A percentile compares a stretch with the other conserved stretches of the same genome.
These are phyloP conservation scores for Sarcomyxa edulis DNA, from an alignment of 768 basidiomycete genomes.

Conservation along the genomic window DNA sequence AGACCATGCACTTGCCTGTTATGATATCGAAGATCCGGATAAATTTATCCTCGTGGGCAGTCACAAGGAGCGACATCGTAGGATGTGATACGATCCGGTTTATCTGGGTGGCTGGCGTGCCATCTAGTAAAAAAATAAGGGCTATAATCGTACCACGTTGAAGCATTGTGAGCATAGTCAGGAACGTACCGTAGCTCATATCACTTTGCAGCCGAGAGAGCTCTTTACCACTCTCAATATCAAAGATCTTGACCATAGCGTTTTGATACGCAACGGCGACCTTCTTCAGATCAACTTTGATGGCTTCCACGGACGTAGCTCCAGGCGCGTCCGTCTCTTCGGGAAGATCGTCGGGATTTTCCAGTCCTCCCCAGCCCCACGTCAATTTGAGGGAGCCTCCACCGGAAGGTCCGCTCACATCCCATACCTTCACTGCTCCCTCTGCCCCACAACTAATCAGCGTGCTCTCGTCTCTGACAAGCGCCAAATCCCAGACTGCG, in stretches of 20 bases:
- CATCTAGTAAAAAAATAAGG: conserved; percentile 54
- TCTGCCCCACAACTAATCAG: conserved; percentile 91
- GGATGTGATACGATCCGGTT: conserved; percentile 89
- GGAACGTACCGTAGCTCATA: conserved; percentile 48
- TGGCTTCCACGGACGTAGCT: conserved; percentile 80
- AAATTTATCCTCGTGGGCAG: conserved; percentile 91
- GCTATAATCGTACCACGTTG: too few relatives aligned
- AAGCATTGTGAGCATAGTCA: too few relatives aligned
- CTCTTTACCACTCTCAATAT: conserved; percentile 86
- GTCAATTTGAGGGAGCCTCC: conserved; percentile 64
- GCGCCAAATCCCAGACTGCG: conserved; percentile 92
- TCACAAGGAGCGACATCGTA: conserved; percentile 81
- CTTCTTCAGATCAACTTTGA: conserved; percentile 78
- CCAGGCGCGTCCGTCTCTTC: conserved; percentile 56
- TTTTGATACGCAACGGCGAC: conserved; percentile 91
- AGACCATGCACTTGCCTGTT: conserved; percentile 50
- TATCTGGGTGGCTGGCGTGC: conserved; percentile 70
- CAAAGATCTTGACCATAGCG: conserved; percentile 85
- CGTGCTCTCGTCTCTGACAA: conserved; percentile 76
- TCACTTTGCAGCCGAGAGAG: conserved; percentile 56
- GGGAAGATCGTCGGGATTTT: conserved; percentile 37
- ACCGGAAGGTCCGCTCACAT: conserved; percentile 64
- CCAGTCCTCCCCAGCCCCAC: conserved; percentile 77
- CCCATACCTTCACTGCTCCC: conserved; percentile 92
- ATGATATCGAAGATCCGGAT: conserved; percentile 85